phyloP scores from a whole-genome alignment of 805 yeast genomes.

The Lipomyces yamanashiensis region DNA sequence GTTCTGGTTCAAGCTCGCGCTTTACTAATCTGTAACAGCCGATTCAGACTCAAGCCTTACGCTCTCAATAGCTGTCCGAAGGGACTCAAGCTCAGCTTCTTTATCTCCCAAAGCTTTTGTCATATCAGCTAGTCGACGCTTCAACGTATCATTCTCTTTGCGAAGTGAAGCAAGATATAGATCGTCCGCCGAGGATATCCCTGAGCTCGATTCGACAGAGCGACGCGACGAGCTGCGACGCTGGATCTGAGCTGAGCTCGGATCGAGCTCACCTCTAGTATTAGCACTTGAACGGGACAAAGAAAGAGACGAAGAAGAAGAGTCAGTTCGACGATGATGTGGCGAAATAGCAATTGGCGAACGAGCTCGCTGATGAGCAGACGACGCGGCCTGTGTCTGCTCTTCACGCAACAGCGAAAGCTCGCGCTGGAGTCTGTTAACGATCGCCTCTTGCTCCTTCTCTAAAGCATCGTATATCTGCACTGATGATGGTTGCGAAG shows the following conservation, averaged over 20 bases:
- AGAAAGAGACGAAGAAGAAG: slow-evolving; percentile 42
- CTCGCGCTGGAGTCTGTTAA: slow-evolving; percentile 66
- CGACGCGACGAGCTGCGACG: slow-evolving; percentile 37
- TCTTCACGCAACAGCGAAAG: slow-evolving; percentile 60
- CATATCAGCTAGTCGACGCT: slow-evolving; percentile 42
- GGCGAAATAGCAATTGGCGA: slow-evolving; percentile 21
- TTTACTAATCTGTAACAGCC: slow-evolving; percentile 7
- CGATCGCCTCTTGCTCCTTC: slow-evolving; percentile 76
- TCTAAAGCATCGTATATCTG: slow-evolving; percentile 55
- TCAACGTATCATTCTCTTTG: slow-evolving; percentile 42
- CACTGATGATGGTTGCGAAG: slow-evolving; percentile 30
- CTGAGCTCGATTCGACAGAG: slow-evolving; percentile 38
- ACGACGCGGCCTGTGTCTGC: slow-evolving; percentile 43
- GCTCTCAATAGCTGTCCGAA: slow-evolving; percentile 20
- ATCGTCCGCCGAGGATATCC: slow-evolving; percentile 35
- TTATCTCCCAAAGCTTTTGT: slow-evolving; percentile 38
- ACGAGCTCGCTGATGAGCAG: slow-evolving; percentile 20
- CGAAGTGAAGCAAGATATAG: slow-evolving; percentile 31
- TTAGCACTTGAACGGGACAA: slow-evolving; percentile 17
- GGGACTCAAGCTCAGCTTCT: slow-evolving; percentile 40
- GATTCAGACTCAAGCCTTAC: slow-evolving; percentile 9
- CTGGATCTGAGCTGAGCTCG: slow-evolving; percentile 9
- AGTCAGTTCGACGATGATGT: slow-evolving; percentile 38
- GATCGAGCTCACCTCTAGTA: slow-evolving; percentile 33
- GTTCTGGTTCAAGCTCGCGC: not conserved